phyloP scores from a whole-genome alignment of 371 early-diverging fungal genomes.

The Neoconidiobolus thromboides region DNA sequence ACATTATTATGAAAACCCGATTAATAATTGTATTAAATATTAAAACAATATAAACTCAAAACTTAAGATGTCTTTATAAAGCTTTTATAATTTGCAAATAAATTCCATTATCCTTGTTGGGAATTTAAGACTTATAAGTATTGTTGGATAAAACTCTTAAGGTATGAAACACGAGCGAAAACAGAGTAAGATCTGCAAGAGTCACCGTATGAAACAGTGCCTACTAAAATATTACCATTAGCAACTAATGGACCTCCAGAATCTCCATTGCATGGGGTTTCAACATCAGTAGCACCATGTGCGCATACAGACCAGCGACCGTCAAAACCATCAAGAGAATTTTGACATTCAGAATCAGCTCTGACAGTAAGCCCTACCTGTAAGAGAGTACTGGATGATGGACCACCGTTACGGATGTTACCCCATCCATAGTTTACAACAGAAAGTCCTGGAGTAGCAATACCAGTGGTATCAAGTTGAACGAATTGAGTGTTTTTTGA shows the following conservation, averaged over 20 bases:
- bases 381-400: not conserved
- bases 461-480: not conserved
- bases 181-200: not conserved
- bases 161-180: not conserved
- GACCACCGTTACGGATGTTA: not conserved
- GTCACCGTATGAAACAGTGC: slow-evolving; percentile 1
- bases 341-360: not conserved
- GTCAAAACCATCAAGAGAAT: not conserved
- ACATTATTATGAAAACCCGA: no score
- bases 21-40: no score
- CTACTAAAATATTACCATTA: not conserved
- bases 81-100: no score
- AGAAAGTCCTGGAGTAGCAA: not conserved
- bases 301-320: not conserved
- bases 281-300: not conserved
- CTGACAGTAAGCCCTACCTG: not conserved
- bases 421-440: not conserved
- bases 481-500: not conserved
- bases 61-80: no score
- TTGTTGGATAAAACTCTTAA: not conserved
- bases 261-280: slow-evolving; percentile 4
- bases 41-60: no score
- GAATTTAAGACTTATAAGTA: not conserved
- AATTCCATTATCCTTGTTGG: no score
- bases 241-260: slow-evolving; percentile 5